phyloP scores from a whole-genome alignment of 1,284 basidiomycete genomes.

The Boletus mariae region DNA sequence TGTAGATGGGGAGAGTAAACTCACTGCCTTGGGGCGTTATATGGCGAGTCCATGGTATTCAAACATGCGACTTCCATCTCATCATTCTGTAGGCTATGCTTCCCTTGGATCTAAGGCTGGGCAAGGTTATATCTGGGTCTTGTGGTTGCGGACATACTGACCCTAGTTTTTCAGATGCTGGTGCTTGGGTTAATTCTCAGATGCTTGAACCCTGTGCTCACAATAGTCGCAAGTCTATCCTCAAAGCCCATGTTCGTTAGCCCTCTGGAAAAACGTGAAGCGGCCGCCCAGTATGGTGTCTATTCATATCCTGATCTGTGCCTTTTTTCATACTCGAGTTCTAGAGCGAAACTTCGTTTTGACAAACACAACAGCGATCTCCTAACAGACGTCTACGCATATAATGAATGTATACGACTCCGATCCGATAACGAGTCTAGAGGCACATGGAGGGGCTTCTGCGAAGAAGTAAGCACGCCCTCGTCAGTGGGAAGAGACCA shows the following conservation, averaged over 20 bases:
- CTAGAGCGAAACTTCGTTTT: slow-evolving; percentile 69
- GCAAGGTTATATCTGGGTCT: slow-evolving; percentile 53
- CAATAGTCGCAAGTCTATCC: slow-evolving; percentile 79
- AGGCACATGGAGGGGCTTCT: slow-evolving; percentile 58
- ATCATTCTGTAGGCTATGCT: slow-evolving; percentile 58
- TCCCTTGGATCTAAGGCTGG: slow-evolving; percentile 86
- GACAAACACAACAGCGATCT: slow-evolving; percentile 79
- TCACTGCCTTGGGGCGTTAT: slow-evolving; percentile 84
- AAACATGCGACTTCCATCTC: neutral
- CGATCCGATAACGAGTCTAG: slow-evolving; percentile 48
- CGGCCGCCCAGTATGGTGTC: slow-evolving; percentile 58
- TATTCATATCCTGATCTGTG: neutral
- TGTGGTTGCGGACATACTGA: slow-evolving; percentile 1
- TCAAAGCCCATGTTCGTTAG: slow-evolving; percentile 84
- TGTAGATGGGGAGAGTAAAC: slow-evolving; percentile 54
- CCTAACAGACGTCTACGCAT: slow-evolving; percentile 79
- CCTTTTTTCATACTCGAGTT: neutral
- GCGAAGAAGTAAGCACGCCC: slow-evolving; percentile 61
- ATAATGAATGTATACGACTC: slow-evolving; percentile 60
- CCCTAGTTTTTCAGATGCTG: slow-evolving; percentile 60
- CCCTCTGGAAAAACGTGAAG: slow-evolving; percentile 81
- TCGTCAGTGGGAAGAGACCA: neutral
- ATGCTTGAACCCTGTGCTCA: slow-evolving; percentile 75
- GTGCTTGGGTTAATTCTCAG: slow-evolving; percentile 78
- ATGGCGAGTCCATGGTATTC: slow-evolving; percentile 47